These are phyloP conservation scores for Porcisia hertigi DNA, from an alignment of 208 protist species.

Conservation along the genomic window DNA sequence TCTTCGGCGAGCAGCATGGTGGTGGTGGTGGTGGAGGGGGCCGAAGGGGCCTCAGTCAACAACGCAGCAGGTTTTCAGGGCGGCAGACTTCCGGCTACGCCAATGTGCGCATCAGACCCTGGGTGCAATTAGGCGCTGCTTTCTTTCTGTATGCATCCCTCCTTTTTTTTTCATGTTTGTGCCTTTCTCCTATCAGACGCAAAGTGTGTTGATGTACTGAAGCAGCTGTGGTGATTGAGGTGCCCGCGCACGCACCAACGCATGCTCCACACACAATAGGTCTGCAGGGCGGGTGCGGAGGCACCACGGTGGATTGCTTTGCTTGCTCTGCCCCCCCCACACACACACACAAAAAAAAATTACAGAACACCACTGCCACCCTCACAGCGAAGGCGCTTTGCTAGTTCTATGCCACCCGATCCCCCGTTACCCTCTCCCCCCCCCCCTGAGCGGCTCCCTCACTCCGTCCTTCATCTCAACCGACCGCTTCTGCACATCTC, in stretches of 20 bases:
- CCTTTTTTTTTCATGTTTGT: background rate
- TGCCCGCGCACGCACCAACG: background rate
- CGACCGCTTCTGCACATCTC: background rate
- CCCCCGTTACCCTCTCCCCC: background rate
- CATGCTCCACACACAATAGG: background rate
- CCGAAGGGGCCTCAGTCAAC: background rate
- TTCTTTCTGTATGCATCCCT: constrained; percentile 11
- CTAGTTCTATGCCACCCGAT: too few species aligned
- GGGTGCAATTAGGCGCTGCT: background rate
- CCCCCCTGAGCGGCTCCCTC: background rate
- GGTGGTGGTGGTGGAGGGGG: background rate
- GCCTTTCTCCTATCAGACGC: background rate
- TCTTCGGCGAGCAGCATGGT: background rate
- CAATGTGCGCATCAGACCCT: background rate
- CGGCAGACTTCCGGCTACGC: background rate
- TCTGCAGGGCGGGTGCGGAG: background rate
- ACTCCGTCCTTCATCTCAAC: background rate
- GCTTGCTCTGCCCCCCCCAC: background rate
- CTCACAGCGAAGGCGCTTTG: background rate
- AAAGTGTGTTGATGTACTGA: background rate
- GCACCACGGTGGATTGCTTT: background rate
- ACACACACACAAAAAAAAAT: too few species aligned
- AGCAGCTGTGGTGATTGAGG: background rate
- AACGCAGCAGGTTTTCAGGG: background rate
- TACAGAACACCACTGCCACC: background rate